Conservation (phyloP, 345 rosid species). For the Boechera stricta region DNA sequence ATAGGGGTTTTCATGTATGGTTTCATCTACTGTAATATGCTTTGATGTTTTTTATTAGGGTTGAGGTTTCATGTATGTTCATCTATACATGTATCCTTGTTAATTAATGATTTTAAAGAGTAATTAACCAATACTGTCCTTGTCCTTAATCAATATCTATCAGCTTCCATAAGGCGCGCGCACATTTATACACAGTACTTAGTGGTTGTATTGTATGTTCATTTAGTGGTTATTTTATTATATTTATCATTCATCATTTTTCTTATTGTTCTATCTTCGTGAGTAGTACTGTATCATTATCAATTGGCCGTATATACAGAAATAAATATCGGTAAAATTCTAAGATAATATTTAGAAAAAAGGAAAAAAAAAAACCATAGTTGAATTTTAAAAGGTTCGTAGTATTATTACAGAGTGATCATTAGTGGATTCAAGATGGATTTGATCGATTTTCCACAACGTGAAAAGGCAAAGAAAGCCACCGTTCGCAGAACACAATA, state of each 20-base stretch:
- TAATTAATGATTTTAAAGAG: background rate
- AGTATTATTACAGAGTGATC: background rate
- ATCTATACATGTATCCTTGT: background rate
- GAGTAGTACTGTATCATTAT: background rate
- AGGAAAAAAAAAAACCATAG: background rate
- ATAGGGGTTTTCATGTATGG: conserved; percentile 10
- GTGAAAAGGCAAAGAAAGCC: background rate
- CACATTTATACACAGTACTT: background rate
- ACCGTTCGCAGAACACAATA: background rate
- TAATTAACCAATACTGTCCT: background rate
- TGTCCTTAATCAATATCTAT: background rate
- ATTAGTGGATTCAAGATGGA: background rate
- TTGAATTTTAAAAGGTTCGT: background rate
- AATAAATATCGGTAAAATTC: no score
- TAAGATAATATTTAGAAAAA: background rate
- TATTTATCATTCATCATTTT: background rate
- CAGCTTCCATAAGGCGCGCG: background rate
- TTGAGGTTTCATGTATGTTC: conserved; percentile 18
- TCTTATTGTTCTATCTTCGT: background rate
- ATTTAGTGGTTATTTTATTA: background rate
- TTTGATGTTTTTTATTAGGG: conserved; percentile 10
- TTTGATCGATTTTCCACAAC: background rate
- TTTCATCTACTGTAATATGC: conserved; percentile 6
- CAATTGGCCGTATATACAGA: no score
- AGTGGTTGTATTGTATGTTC: background rate